Evolutionary conservation across 306 rosid species (phyloP), one percentile per base, ranked within the genome.

Genomic region (Prinsepia uniflora): DNA sequence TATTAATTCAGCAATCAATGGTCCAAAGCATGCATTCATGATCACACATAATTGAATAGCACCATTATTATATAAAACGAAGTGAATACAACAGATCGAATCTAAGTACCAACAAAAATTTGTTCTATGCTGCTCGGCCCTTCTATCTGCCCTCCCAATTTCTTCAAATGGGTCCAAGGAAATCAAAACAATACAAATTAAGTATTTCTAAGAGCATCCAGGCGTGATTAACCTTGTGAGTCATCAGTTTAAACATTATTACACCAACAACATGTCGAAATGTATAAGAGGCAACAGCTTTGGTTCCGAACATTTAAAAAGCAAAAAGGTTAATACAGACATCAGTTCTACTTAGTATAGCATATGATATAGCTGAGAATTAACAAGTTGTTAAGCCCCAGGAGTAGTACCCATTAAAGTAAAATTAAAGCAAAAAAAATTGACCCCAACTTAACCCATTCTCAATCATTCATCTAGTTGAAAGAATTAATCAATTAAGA

Each of bases 111-210:
- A 24, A 24, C 30, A 24, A 24, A 87, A 86, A 81, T 87, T 91
- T 84, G 91, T 86, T 68, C 97, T 73, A 73, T 75, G 91, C 73
- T 87, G 91, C 83, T 91, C 97, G 30, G 90, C 75, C 69, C 76
- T 76, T 76, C 78, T 86, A 54, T 92, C 99, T 49, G 87, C 91
- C 85, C 76, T 83, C 72, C 82, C 96, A 72, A 91, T 71, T 77
- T 91, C 97, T 84, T 95, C 99, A 81, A 95, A 89, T 69, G 96
- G 99, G 71, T 95, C 97, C 82, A 84, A 78, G 79, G 79, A 80
- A 84, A 86, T 86, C 97, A 91, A 78, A 57, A 76, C 70, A 17
- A 56, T 63, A 8, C n/a, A 6, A 4, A 68, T 30, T 7, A 67
- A 63, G 63, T 14, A 61, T 45, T 74, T 60, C 57, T 57, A 66